Evolutionary conservation across 345 rosid species (phyloP), one percentile per base, ranked within the genome.

Genomic region (Populus davidiana): DNA sequence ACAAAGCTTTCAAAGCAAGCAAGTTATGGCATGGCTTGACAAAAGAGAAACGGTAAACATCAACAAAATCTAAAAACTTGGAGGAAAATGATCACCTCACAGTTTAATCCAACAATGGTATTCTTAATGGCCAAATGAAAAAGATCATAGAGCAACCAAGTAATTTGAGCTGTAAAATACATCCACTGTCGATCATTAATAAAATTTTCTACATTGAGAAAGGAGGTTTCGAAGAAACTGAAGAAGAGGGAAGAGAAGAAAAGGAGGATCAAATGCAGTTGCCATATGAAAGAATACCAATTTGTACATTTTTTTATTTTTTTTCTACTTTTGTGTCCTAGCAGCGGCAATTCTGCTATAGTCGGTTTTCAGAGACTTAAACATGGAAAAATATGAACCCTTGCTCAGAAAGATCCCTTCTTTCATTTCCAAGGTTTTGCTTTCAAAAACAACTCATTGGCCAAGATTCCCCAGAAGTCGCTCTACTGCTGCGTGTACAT

Each of bases 401-500:
- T 59, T 59, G 63, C 63, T 59, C 63, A 23, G 63, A n/a, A 56
- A 59, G 29, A 59, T 59, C 63, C 63, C 25, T 23, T 11, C 41
- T 65, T 31, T 38, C 69, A 38, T 31, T 33, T 16, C 69, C 69
- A 65, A 13, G 20, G 38, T 31, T 65, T 65, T 31, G 69, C 41
- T 65, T 65, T 35, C 23, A 38, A 65, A 10, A 7, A 65, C 12
- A 16, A 33, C 69, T 65, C 69, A 65, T 65, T 65, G 69, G 23
- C 69, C 69, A 65, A 35, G n/a, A 59, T 59, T 59, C 76, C 90
- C 91, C 78, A 91, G 69, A 68, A 91, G 92, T 27, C 90, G 89
- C 79, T 88, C 93, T 63, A 91, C 91, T 17, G 94, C 94, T 66
- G 93, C 93, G 72, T 87, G 91, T 77, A 91, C 93, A 65, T 89